A percentile compares a stretch with the other conserved stretches of the same genome.
phyloP scores from a whole-genome alignment of 2,329 filamentous ascomycete species.

The Aspergillus puulaauensis region DNA sequence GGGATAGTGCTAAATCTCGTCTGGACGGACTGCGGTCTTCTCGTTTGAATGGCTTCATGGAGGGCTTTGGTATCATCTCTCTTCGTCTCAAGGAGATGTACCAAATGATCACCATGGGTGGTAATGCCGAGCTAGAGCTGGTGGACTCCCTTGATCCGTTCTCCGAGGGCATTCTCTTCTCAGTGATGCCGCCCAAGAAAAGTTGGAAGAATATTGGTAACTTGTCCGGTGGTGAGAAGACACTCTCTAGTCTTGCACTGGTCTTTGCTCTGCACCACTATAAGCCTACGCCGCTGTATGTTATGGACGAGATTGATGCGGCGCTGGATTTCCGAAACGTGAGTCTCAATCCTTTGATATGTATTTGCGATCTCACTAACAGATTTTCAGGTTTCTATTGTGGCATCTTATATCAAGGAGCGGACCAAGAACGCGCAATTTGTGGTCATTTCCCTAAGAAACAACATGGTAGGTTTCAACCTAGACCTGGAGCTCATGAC shows the following conservation, averaged over 20 bases:
- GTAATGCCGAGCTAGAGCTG: constrained; percentile 94
- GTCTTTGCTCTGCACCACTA: constrained; percentile 99
- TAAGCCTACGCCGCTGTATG: constrained; percentile 94
- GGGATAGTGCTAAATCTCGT: constrained; percentile 86
- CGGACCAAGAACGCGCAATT: constrained; percentile 99
- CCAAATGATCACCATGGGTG: constrained; percentile 99
- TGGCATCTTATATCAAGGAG: constrained; percentile 98
- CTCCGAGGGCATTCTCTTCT: constrained; percentile 94
- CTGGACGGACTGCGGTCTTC: constrained; percentile 89
- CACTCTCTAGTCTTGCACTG: constrained; percentile 83
- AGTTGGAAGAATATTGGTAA: constrained; percentile 99
- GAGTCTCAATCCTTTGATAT: constrained; percentile 46
- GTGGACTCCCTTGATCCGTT: constrained; percentile 96
- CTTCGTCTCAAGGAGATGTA: constrained; percentile 98
- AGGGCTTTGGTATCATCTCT: constrained; percentile 92
- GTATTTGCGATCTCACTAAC: constrained; percentile 11
- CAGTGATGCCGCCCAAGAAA: constrained; percentile 99
- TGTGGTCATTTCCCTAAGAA: constrained; percentile 94
- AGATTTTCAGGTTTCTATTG: constrained; percentile 75
- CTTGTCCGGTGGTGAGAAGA: constrained; percentile 95
- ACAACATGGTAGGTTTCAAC: constrained; percentile 72
- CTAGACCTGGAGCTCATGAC: background rate
- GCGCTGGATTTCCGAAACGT: constrained; percentile 97
- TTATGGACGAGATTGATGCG: constrained; percentile 99
- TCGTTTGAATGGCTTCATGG: constrained; percentile 96